Percentiles rank a stretch among this genome's conserved stretches.
Conservation (phyloP, 805 yeast genomes). For the Saccharomycopsis sp. region DNA sequence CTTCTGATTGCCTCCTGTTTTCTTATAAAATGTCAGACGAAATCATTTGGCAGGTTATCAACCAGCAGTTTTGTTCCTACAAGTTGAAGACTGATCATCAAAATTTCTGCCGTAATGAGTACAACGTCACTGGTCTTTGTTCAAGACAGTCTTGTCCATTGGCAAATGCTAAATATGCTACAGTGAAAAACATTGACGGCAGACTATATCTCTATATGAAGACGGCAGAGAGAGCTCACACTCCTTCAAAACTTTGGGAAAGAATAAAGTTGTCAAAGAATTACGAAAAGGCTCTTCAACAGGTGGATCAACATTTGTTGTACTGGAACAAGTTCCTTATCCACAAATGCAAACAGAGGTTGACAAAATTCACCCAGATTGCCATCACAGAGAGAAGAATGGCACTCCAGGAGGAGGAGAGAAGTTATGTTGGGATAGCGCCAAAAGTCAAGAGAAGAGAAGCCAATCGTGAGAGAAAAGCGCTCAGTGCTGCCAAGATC, state of each 20-base stretch:
- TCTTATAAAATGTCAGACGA: slow-evolving; percentile 52
- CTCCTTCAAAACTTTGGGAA: slow-evolving; percentile 93
- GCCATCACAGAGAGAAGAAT: slow-evolving; percentile 91
- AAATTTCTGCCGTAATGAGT: slow-evolving; percentile 91
- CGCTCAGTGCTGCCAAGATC: slow-evolving; percentile 90
- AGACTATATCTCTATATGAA: slow-evolving; percentile 83
- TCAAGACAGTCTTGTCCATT: slow-evolving; percentile 90
- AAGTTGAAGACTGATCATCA: slow-evolving; percentile 83
- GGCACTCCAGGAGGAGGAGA: slow-evolving; percentile 74
- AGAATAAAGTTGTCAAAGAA: slow-evolving; percentile 84
- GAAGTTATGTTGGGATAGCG: slow-evolving; percentile 86
- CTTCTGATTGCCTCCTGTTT: too few species aligned
- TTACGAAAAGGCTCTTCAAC: slow-evolving; percentile 78
- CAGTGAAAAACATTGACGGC: slow-evolving; percentile 75
- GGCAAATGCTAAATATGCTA: slow-evolving; percentile 88
- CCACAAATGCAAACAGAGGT: slow-evolving; percentile 92
- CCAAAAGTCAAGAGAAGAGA: slow-evolving; percentile 95
- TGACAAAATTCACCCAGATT: slow-evolving; percentile 90
- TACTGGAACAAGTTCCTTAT: slow-evolving; percentile 91
- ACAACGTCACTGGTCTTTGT: slow-evolving; percentile 92
- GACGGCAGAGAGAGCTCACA: slow-evolving; percentile 95
- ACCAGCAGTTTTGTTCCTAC: slow-evolving; percentile 92
- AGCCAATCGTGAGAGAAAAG: slow-evolving; percentile 90
- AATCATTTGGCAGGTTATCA: slow-evolving; percentile 95
- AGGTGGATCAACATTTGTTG: slow-evolving; percentile 75